These are phyloP conservation scores for Diaporthe sp. DNA, from an alignment of 2,329 filamentous ascomycete species.

Conservation along the genomic window DNA sequence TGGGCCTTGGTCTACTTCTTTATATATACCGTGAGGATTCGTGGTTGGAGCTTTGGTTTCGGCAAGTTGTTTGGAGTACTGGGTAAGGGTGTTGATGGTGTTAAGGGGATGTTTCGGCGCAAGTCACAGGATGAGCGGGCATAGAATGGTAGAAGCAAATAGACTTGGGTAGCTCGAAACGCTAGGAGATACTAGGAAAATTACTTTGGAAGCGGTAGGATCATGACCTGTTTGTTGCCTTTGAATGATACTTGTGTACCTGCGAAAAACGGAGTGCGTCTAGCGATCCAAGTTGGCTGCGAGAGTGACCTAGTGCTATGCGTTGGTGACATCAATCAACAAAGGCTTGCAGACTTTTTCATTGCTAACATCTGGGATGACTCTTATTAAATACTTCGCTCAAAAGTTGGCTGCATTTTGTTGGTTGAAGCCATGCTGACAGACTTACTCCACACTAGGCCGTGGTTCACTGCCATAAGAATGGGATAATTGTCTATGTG, in stretches of 20 bases:
- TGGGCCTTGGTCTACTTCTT: constrained; percentile 53
- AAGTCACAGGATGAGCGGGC: neutral
- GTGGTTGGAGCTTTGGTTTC: constrained; percentile 46
- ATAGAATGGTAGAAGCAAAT: neutral
- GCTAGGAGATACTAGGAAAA: neutral
- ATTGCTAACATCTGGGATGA: too few species aligned
- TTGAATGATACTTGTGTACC: neutral
- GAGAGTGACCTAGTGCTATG: too few species aligned
- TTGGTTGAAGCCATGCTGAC: too few species aligned
- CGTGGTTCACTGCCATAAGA: too few species aligned
- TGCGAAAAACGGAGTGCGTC: neutral
- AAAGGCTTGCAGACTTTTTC: too few species aligned
- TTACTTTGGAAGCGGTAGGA: neutral
- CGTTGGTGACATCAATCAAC: too few species aligned
- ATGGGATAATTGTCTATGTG: too few species aligned
- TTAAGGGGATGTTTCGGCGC: constrained; percentile 30
- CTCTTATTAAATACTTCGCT: too few species aligned
- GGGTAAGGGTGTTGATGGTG: constrained; percentile 34
- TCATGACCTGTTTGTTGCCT: neutral
- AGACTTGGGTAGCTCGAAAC: neutral
- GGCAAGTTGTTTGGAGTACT: constrained; percentile 41
- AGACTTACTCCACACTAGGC: too few species aligned
- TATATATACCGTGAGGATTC: constrained; percentile 46
- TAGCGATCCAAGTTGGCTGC: too few species aligned
- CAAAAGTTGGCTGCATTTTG: too few species aligned